Conservation (phyloP, 2,329 filamentous ascomycete species). For the Truncatella angustata region DNA sequence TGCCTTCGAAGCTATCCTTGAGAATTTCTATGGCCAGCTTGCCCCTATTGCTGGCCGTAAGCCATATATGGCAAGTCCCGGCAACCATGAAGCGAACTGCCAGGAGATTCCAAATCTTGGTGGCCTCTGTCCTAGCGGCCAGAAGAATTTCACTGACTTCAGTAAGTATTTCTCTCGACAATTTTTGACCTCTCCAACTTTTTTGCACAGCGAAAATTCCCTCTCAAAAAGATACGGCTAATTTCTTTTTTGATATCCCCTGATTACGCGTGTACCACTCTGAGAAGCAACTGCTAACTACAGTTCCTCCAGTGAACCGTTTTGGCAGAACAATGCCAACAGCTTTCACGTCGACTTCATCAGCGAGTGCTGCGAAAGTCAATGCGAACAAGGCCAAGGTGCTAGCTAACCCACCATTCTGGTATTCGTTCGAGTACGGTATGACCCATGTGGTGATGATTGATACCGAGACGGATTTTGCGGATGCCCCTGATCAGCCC, state of each 20-base stretch:
- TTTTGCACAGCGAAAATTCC: no score
- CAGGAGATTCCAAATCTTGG: constrained; percentile 37
- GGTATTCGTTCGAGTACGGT: constrained; percentile 61
- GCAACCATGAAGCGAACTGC: constrained; percentile 60
- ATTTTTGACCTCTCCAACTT: no score
- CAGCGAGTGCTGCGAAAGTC: constrained; percentile 36
- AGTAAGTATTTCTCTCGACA: no score
- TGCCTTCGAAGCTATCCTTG: constrained; percentile 55
- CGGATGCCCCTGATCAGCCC: constrained; percentile 42
- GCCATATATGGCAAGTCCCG: constrained; percentile 54
- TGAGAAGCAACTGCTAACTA: no score
- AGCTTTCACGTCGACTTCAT: constrained; percentile 47
- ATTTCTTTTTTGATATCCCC: no score
- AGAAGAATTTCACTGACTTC: constrained; percentile 61
- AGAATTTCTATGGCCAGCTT: constrained; percentile 56
- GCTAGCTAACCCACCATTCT: constrained; percentile 52
- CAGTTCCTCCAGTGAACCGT: no score
- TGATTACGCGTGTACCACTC: no score
- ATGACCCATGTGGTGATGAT: constrained; percentile 55
- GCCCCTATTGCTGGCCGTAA: constrained; percentile 52
- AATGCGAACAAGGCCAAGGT: constrained; percentile 42
- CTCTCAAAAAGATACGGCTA: no score
- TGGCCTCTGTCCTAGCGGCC: constrained; percentile 45
- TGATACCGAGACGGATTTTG: constrained; percentile 57
- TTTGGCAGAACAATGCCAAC: constrained; percentile 52